Percentiles rank a stretch among this genome's conserved stretches.
phyloP scores from a whole-genome alignment of 495 filamentous ascomycete genomes.

The Trichoderma parareesei region DNA sequence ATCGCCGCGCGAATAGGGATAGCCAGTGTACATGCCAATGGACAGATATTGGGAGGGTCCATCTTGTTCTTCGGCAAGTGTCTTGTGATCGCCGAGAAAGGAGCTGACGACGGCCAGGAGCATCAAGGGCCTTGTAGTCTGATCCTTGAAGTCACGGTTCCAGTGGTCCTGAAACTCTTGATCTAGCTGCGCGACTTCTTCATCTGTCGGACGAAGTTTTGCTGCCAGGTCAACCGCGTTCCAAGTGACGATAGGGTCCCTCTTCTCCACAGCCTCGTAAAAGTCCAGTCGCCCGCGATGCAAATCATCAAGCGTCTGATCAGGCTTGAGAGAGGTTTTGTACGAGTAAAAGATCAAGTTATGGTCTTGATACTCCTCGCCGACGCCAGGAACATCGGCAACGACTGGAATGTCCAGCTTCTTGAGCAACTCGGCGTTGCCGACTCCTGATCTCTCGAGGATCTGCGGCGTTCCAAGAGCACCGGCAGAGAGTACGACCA shows the following conservation, averaged over 20 bases:
- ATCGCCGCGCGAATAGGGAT: constrained; percentile 49
- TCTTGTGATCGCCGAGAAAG: constrained; percentile 21
- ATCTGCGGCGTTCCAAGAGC: constrained; percentile 46
- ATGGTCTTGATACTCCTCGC: constrained; percentile 44
- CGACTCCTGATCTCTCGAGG: constrained; percentile 57
- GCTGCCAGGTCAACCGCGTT: constrained; percentile 37
- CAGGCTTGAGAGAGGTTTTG: constrained; percentile 20
- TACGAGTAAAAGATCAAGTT: constrained; percentile 27
- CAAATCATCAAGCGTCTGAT: constrained; percentile 31
- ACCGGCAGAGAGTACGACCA: constrained; percentile 55
- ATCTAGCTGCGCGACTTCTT: constrained; percentile 32
- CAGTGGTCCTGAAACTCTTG: constrained; percentile 33
- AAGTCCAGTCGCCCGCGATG: constrained; percentile 17
- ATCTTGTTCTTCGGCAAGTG: constrained; percentile 23
- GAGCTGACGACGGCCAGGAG: constrained; percentile 18
- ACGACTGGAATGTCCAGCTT: constrained; percentile 26
- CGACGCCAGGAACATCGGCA: constrained; percentile 40
- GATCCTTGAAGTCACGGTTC: constrained; percentile 37
- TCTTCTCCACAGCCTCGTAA: constrained; percentile 19
- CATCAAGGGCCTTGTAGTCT: constrained; percentile 31
- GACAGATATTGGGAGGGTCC: constrained; percentile 31
- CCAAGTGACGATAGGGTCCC: constrained; percentile 33
- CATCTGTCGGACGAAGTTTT: constrained; percentile 36
- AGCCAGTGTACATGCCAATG: constrained; percentile 31
- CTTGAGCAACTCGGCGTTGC: constrained; percentile 29